Conservation (phyloP, 345 rosid genomes). For the Hibiscus tridactylites region DNA sequence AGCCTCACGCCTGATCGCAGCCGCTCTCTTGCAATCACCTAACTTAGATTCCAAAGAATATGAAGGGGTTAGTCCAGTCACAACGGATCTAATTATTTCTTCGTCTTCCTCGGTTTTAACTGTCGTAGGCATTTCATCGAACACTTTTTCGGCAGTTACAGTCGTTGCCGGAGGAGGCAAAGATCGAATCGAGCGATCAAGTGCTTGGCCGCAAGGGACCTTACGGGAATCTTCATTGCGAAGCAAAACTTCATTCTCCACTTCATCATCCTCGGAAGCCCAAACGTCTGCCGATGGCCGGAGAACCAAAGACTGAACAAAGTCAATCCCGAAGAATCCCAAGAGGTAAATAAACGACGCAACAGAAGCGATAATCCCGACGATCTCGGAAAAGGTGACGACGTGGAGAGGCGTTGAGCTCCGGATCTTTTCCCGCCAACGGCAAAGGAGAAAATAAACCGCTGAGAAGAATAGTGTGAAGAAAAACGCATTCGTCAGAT, state of each 20-base stretch:
- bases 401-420: slow-evolving; percentile 53
- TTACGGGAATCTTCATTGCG: slow-evolving; percentile 56
- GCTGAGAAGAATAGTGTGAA: slow-evolving; percentile 58
- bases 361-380: slow-evolving; percentile 43
- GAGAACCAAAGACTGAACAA: slow-evolving; percentile 46
- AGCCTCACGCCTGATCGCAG: slow-evolving; percentile 48
- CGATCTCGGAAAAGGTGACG: slow-evolving; percentile 45
- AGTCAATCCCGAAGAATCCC: slow-evolving; percentile 66
- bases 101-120: slow-evolving; percentile 39
- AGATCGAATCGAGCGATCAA: slow-evolving; percentile 33
- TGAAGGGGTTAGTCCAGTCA: slow-evolving; percentile 43
- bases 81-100: slow-evolving; percentile 39
- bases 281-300: slow-evolving; percentile 48
- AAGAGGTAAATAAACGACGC: slow-evolving; percentile 52
- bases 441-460: slow-evolving; percentile 50
- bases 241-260: slow-evolving; percentile 21
- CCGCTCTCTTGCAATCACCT: slow-evolving; percentile 59
- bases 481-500: slow-evolving; percentile 47
- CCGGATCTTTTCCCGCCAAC: slow-evolving; percentile 79
- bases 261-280: slow-evolving; percentile 30
- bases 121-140: slow-evolving; percentile 13
- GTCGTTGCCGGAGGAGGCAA: not conserved
- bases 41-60: slow-evolving; percentile 54
- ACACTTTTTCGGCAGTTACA: not conserved
- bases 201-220: slow-evolving; percentile 51